Percentiles rank a stretch among this genome's conserved stretches.
Conservation (phyloP, 129 eudicot genomes). For the Flaveria ramosissima region DNA sequence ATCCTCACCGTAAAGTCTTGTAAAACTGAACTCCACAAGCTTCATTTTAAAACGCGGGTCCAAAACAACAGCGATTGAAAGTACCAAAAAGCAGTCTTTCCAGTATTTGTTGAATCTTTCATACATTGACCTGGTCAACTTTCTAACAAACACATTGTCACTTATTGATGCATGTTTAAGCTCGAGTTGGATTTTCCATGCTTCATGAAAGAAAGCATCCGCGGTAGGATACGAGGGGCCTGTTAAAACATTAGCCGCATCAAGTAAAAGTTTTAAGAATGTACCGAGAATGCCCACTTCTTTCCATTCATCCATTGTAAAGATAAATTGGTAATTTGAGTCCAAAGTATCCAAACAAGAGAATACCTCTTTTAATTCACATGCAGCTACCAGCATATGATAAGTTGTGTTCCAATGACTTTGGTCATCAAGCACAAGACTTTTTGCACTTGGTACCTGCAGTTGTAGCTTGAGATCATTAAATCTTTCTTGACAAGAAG, state of each 20-base stretch:
- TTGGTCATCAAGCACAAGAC: slow-evolving; percentile 59
- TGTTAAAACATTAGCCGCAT: slow-evolving; percentile 61
- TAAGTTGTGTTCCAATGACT: slow-evolving; percentile 79
- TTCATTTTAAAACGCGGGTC: slow-evolving; percentile 85
- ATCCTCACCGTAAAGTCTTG: slow-evolving; percentile 56
- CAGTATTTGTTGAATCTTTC: slow-evolving; percentile 64
- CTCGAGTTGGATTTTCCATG: slow-evolving; percentile 58
- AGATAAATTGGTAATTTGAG: slow-evolving; percentile 45
- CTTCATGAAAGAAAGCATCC: slow-evolving; percentile 60
- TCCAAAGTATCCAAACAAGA: slow-evolving; percentile 64
- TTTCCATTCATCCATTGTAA: slow-evolving; percentile 71
- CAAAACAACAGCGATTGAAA: slow-evolving; percentile 73
- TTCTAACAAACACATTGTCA: slow-evolving; percentile 44
- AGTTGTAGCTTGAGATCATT: slow-evolving; percentile 56
- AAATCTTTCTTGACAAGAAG: slow-evolving; percentile 48
- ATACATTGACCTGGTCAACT: slow-evolving; percentile 56
- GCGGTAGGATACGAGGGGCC: slow-evolving; percentile 55
- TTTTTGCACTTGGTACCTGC: slow-evolving; percentile 66
- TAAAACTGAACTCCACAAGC: slow-evolving; percentile 55
- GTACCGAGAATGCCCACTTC: slow-evolving; percentile 59
- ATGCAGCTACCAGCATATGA: slow-evolving; percentile 79
- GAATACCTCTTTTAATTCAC: slow-evolving; percentile 75
- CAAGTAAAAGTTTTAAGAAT: slow-evolving; percentile 56
- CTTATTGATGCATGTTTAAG: slow-evolving; percentile 50
- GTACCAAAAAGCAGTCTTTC: slow-evolving; percentile 56